These are phyloP conservation scores for Nigrospora oryzae DNA, from an alignment of 2,329 filamentous ascomycete genomes.

Conservation along the genomic window DNA sequence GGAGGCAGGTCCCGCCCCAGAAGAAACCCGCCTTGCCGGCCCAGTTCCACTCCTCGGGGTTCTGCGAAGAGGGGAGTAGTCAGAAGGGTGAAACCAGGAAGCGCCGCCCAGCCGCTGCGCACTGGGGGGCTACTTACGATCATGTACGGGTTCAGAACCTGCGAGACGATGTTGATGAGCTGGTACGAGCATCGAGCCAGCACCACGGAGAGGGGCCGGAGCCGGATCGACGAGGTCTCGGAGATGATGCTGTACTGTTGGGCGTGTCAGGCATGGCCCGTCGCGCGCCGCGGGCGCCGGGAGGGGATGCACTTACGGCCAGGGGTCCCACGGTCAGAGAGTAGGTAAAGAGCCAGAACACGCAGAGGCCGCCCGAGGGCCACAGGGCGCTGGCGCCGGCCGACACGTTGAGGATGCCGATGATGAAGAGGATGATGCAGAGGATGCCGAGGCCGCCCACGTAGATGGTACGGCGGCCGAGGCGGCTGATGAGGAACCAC, in stretches of 20 bases:
- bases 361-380: constrained; percentile 30
- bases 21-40: constrained; percentile 34
- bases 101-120: too few species aligned
- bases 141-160: constrained; percentile 28
- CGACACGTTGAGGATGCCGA: constrained; percentile 32
- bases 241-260: constrained; percentile 33
- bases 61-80: constrained; percentile 8
- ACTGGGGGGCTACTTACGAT: constrained; percentile 4
- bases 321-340: constrained; percentile 38
- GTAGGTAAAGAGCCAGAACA: constrained; percentile 36
- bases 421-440: constrained; percentile 23
- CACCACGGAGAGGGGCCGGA: constrained; percentile 35
- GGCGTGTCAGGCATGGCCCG: constrained; percentile 3
- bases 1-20: constrained; percentile 31
- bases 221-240: constrained; percentile 37
- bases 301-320: constrained; percentile 21
- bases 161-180: constrained; percentile 31
- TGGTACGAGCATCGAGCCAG: constrained; percentile 35
- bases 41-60: constrained; percentile 27
- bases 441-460: constrained; percentile 29
- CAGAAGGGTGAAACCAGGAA: too few species aligned
- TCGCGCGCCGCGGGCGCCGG: neutral
- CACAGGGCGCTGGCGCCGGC: constrained; percentile 31
- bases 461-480: constrained; percentile 31
- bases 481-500: constrained; percentile 26